A percentile compares a stretch with the other conserved stretches of the same genome.
Evolutionary conservation across 352 stramenopile species (phyloP).

Genomic region (Elongisporangium prolatum): DNA sequence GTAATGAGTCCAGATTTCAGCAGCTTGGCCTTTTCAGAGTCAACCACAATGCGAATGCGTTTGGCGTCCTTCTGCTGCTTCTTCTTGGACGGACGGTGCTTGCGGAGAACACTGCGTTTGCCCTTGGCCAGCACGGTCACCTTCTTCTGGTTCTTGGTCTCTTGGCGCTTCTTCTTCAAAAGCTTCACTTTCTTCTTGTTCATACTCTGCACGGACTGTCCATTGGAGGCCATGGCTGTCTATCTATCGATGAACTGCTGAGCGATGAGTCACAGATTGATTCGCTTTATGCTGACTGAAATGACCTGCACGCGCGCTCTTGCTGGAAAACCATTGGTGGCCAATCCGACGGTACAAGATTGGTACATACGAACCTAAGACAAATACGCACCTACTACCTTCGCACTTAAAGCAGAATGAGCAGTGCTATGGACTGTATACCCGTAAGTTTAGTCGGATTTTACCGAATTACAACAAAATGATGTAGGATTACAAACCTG

Average conservation of each 20-base stretch:
- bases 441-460: not conserved
- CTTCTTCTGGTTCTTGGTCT: conserved; percentile 80
- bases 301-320: not conserved
- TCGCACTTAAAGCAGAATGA: too few relatives aligned
- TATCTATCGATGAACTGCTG: not conserved
- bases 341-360: conserved; percentile 22
- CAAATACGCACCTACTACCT: too few relatives aligned
- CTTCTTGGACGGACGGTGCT: conserved; percentile 76
- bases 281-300: conserved; percentile 4
- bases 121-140: conserved; percentile 58
- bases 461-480: not conserved
- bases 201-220: conserved; percentile 63
- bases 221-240: conserved; percentile 40
- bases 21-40: conserved; percentile 72
- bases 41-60: conserved; percentile 62
- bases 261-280: not conserved
- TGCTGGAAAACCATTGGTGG: conserved; percentile 16
- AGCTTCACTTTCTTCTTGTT: conserved; percentile 89
- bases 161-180: conserved; percentile 75
- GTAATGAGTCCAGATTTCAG: conserved; percentile 76
- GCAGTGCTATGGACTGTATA: too few relatives aligned
- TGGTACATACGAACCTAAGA: too few relatives aligned
- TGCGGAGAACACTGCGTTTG: conserved; percentile 49
- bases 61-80: conserved; percentile 84
- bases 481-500: too few relatives aligned